Conservation (phyloP, 192 early-diverging fungal species). For the Spizellomyces punctatus region DNA sequence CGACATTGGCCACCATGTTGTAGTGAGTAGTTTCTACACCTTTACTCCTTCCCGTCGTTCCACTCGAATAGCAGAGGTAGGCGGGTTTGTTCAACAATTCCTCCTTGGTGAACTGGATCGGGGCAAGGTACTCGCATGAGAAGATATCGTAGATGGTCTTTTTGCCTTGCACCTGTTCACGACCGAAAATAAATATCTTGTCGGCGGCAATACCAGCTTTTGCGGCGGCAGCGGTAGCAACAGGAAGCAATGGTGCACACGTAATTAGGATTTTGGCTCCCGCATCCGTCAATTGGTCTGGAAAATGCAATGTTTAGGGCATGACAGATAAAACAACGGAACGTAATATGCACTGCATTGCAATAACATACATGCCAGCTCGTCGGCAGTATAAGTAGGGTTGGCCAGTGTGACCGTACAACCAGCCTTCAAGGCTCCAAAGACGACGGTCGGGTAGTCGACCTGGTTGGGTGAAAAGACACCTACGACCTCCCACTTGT, state of each 20-base stretch:
- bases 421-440: slow-evolving; percentile 62
- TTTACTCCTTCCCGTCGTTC: slow-evolving; percentile 71
- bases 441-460: slow-evolving; percentile 60
- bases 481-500: slow-evolving; percentile 70
- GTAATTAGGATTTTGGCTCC: slow-evolving; percentile 70
- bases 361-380: slow-evolving; percentile 59
- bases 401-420: slow-evolving; percentile 75
- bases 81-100: slow-evolving; percentile 50
- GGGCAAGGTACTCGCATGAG: slow-evolving; percentile 31
- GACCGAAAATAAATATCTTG: slow-evolving; percentile 1
- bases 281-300: slow-evolving; percentile 70
- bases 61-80: slow-evolving; percentile 72
- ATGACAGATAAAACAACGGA: background rate
- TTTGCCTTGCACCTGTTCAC: slow-evolving; percentile 18
- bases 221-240: slow-evolving; percentile 38
- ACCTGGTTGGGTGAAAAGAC: slow-evolving; percentile 73
- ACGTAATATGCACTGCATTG: background rate
- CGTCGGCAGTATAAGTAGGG: slow-evolving; percentile 78
- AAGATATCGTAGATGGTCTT: slow-evolving; percentile 49
- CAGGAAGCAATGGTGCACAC: slow-evolving; percentile 16
- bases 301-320: background rate
- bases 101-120: slow-evolving; percentile 37
- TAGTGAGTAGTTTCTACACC: slow-evolving; percentile 73
- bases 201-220: slow-evolving; percentile 35
- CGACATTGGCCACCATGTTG: slow-evolving; percentile 79